Evolutionary conservation across 1,139 yeast species (phyloP).

Genomic region (Debaryomyces sp.): DNA sequence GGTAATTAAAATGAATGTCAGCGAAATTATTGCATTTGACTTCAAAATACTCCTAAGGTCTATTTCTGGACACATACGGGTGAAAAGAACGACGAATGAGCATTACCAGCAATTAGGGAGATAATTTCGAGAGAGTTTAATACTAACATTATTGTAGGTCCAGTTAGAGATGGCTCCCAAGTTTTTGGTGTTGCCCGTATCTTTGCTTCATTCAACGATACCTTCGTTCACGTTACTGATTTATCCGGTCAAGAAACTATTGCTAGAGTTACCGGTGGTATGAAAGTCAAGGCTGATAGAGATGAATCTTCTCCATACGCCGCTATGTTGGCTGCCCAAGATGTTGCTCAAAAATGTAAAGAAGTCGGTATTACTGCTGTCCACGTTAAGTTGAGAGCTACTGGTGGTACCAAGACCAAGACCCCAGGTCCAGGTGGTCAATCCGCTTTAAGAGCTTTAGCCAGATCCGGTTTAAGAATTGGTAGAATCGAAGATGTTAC

Average conservation of each 20-base stretch:
- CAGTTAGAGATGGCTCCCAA: conserved; percentile 92
- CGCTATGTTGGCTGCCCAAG: conserved; percentile 99
- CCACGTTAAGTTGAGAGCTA: conserved; percentile 99
- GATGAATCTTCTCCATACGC: conserved; percentile 99
- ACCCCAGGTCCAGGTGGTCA: conserved; percentile 99
- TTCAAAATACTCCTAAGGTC: background rate
- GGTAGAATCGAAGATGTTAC: conserved; percentile 99
- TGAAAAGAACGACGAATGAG: background rate
- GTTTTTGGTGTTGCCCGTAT: conserved; percentile 99
- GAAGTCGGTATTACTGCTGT: conserved; percentile 99
- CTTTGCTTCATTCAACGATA: conserved; percentile 99
- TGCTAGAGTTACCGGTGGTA: conserved; percentile 99
- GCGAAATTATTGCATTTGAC: background rate
- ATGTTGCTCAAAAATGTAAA: conserved; percentile 98
- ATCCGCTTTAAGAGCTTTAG: conserved; percentile 99
- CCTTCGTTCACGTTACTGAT: conserved; percentile 99
- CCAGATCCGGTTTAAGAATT: conserved; percentile 99
- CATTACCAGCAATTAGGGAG: background rate
- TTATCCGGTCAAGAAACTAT: conserved; percentile 99
- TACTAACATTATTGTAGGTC: conserved; percentile 47
- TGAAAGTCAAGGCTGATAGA: conserved; percentile 99
- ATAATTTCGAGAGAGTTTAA: background rate
- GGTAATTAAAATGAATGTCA: background rate
- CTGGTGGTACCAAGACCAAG: conserved; percentile 99
- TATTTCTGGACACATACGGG: background rate